These are phyloP conservation scores for Leccinellum albellum DNA, from an alignment of 768 basidiomycete species.

Conservation along the genomic window DNA sequence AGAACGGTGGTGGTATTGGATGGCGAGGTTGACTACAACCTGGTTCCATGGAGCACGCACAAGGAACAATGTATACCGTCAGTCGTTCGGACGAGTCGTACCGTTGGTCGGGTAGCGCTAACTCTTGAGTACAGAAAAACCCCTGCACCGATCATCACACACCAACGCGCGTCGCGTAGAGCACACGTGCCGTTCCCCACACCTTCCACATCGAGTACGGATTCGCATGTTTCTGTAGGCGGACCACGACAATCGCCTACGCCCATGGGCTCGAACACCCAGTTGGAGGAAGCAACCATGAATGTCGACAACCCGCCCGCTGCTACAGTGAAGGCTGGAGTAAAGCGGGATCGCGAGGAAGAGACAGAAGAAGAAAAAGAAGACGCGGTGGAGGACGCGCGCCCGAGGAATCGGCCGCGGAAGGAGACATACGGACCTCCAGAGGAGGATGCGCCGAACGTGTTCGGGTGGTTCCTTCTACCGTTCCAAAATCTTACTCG, in stretches of 20 bases:
- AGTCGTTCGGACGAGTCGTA: slow-evolving; percentile 12
- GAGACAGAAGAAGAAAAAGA: slow-evolving; percentile 30
- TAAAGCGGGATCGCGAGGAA: slow-evolving; percentile 50
- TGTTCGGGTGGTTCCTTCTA: slow-evolving; percentile 57
- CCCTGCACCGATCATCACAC: slow-evolving; percentile 21
- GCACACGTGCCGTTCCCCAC: slow-evolving; percentile 15
- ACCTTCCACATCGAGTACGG: slow-evolving; percentile 14
- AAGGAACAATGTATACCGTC: slow-evolving; percentile 48
- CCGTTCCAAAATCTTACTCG: slow-evolving; percentile 63
- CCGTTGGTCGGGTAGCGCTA: background rate
- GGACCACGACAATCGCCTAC: slow-evolving; percentile 13
- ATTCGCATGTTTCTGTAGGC: slow-evolving; percentile 14
- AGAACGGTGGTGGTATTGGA: slow-evolving; percentile 40
- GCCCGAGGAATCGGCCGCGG: slow-evolving; percentile 50
- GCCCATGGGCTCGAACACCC: slow-evolving; percentile 18
- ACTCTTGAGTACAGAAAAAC: slow-evolving; percentile 13
- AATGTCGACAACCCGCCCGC: slow-evolving; percentile 25
- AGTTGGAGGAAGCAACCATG: slow-evolving; percentile 38
- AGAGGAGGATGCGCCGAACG: slow-evolving; percentile 41
- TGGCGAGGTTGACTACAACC: slow-evolving; percentile 54
- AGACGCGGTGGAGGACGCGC: slow-evolving; percentile 36
- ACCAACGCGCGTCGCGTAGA: slow-evolving; percentile 10
- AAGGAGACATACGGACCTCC: slow-evolving; percentile 44
- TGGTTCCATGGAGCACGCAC: slow-evolving; percentile 61
- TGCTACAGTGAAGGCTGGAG: slow-evolving; percentile 24